phyloP scores from a whole-genome alignment of 225 moss, liverwort and hornwort genomes.

The Bryum argenteum region DNA sequence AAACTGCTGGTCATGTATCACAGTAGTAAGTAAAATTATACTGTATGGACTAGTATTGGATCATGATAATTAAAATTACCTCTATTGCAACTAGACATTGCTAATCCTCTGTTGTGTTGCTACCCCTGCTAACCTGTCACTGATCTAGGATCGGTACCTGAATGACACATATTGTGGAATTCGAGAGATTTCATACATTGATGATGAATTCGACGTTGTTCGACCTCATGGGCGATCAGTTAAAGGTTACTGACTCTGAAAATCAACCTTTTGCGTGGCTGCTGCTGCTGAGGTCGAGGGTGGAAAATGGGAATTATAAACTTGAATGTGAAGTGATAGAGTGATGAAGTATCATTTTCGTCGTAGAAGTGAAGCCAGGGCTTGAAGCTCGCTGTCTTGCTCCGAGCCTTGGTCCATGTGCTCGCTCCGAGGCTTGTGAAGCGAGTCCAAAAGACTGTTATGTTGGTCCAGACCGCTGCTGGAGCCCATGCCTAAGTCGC shows the following conservation, averaged over 20 bases:
- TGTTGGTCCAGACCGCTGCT: slow-evolving; percentile 50
- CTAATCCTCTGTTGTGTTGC: slow-evolving; percentile 20
- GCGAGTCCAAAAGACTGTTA: slow-evolving; percentile 38
- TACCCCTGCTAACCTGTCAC: background rate
- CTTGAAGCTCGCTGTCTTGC: slow-evolving; percentile 62
- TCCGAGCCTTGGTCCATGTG: slow-evolving; percentile 44
- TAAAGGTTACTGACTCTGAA: slow-evolving; percentile 10
- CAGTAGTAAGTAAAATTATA: slow-evolving; percentile 19
- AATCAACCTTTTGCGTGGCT: background rate
- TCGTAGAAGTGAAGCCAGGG: slow-evolving; percentile 55
- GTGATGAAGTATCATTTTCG: slow-evolving; percentile 35
- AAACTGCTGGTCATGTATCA: slow-evolving; percentile 35
- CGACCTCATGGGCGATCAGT: slow-evolving; percentile 5
- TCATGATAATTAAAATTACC: slow-evolving; percentile 40
- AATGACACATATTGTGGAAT: slow-evolving; percentile 17
- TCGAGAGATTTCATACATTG: slow-evolving; percentile 16
- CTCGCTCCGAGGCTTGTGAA: slow-evolving; percentile 51
- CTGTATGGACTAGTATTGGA: slow-evolving; percentile 33
- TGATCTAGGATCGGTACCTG: slow-evolving; percentile 26
- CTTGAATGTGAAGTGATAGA: background rate
- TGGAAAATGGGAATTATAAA: slow-evolving; percentile 9
- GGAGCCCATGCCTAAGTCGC: slow-evolving; percentile 58
- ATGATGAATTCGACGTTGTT: slow-evolving; percentile 3
- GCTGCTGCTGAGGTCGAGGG: background rate
- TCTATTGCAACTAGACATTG: slow-evolving; percentile 53